phyloP scores from a whole-genome alignment of 225 moss, liverwort and hornwort species.

The Physcomitrium patens region DNA sequence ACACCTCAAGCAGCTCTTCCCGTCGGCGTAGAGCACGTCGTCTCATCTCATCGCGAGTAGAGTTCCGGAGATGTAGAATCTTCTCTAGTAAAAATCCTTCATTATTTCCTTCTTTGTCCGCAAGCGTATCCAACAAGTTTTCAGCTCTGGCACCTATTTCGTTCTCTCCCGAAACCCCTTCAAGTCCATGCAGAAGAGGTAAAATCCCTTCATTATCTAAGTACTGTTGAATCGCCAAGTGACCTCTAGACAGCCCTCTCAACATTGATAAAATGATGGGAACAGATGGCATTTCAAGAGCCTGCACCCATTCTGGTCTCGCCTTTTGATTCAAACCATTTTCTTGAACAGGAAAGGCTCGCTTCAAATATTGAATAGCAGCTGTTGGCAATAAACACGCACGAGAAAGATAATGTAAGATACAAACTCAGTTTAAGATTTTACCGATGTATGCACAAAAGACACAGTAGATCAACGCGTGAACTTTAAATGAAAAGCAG shows the following conservation, averaged over 20 bases:
- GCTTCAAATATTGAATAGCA: constrained; percentile 80
- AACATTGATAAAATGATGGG: constrained; percentile 95
- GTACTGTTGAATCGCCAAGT: constrained; percentile 73
- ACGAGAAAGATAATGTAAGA: constrained; percentile 24
- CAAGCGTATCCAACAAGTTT: constrained; percentile 91
- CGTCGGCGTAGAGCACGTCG: constrained; percentile 85
- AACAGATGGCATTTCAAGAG: constrained; percentile 97
- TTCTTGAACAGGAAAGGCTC: constrained; percentile 77
- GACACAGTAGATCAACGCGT: background rate
- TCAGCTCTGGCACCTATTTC: constrained; percentile 98
- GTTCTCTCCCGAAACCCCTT: constrained; percentile 95
- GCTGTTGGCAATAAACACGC: constrained; percentile 48
- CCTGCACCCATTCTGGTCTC: constrained; percentile 96
- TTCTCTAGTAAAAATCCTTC: constrained; percentile 87
- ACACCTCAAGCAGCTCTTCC: constrained; percentile 91
- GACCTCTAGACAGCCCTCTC: constrained; percentile 89
- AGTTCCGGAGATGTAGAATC: constrained; percentile 74
- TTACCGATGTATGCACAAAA: background rate
- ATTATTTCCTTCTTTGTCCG: constrained; percentile 90
- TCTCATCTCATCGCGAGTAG: constrained; percentile 94
- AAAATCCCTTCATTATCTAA: constrained; percentile 83
- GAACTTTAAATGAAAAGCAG: too few relatives aligned
- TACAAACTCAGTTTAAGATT: constrained; percentile 6
- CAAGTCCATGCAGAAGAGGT: constrained; percentile 87
- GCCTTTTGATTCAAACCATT: constrained; percentile 87